Base-by-base conservation (phyloP, 1,284 basidiomycete species). In the Mycena sp. region DNA sequence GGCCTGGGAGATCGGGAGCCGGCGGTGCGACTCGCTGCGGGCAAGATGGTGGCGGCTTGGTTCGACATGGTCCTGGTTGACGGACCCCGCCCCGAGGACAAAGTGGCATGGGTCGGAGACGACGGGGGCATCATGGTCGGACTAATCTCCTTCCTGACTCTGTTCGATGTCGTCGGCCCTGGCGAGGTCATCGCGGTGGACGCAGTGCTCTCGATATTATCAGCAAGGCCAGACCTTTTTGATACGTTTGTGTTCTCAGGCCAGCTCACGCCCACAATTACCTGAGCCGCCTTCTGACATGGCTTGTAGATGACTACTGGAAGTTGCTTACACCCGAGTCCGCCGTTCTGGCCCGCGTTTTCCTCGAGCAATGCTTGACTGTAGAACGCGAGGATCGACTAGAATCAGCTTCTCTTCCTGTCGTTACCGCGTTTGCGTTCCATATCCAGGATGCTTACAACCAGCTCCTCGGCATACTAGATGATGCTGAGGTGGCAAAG, bases 1-100 rank as follows among this genome's bases (percentile, higher is more conserved):
- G 96, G 97, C 0, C 82, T 99, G 2, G 91, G 93, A 0, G 97
- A 99, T 76, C 87, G 96, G 44, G 95, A 98, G 67, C 82, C 86
- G 0, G 79, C 78, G 11, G 95, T 99, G 7, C 85, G 89, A 40
- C 81, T 86, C 29, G 94, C 94, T 0, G 90, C 94, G 0, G 89
- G 85, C 1, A 87, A 86, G 16, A 85, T 98, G 59, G 78, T 97
- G 16, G 85, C 82, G 0, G 80, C 79, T 9, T 97, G 95, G 95
- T 84, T 92, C 3, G 78, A 81, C 60, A 51, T 82, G 73, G 63
- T 49, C 6, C 58, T 70, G 50, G 68, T 71, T 14, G 69, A 69
- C 3, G 71, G 72, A 2, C 74, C 73, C 2, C 28, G 28, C 32
- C 32, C 56, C 19, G 50, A 17, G 38, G 70, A 68, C 19, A 67